A percentile compares a stretch with the other conserved stretches of the same genome.
phyloP scores from a whole-genome alignment of 2,329 filamentous ascomycete species.

The Penicillium crustosum region DNA sequence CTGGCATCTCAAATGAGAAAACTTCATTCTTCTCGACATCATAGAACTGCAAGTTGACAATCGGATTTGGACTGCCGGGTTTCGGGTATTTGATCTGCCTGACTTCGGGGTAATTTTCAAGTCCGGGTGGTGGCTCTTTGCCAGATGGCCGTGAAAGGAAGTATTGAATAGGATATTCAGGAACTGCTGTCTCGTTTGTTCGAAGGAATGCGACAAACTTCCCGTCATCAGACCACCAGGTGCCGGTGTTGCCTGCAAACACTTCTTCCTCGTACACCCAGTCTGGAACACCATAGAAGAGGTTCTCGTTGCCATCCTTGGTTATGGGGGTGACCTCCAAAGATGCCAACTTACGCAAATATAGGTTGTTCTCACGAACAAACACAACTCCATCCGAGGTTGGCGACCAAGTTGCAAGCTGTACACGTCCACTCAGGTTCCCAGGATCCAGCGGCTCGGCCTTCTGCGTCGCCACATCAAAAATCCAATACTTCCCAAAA shows the following conservation, averaged over 20 bases:
- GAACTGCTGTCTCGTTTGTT: conserved; percentile 89
- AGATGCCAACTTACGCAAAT: conserved; percentile 66
- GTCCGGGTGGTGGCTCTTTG: conserved; percentile 62
- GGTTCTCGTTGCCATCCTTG: conserved; percentile 77
- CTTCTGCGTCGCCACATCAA: conserved; percentile 79
- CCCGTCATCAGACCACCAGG: conserved; percentile 93
- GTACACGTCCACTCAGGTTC: conserved; percentile 65
- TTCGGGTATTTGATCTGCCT: conserved; percentile 96
- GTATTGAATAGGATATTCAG: conserved; percentile 90
- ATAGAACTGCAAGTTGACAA: conserved; percentile 85
- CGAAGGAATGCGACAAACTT: conserved; percentile 87
- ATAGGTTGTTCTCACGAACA: conserved; percentile 87
- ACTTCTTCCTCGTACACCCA: conserved; percentile 96
- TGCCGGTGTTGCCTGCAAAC: conserved; percentile 74
- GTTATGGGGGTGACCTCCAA: conserved; percentile 71
- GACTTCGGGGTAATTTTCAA: conserved; percentile 88
- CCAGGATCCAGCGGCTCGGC: conserved; percentile 74
- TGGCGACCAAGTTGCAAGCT: conserved; percentile 88
- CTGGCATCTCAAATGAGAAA: conserved; percentile 75
- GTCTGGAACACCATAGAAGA: conserved; percentile 95
- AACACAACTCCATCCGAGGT: conserved; percentile 85
- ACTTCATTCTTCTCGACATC: conserved; percentile 74
- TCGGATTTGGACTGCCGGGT: conserved; percentile 87
- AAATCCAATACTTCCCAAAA: conserved; percentile 83
- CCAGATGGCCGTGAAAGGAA: conserved; percentile 86